These are phyloP conservation scores for Naganishia albida DNA, from an alignment of 1,284 basidiomycete species.

Conservation along the genomic window DNA sequence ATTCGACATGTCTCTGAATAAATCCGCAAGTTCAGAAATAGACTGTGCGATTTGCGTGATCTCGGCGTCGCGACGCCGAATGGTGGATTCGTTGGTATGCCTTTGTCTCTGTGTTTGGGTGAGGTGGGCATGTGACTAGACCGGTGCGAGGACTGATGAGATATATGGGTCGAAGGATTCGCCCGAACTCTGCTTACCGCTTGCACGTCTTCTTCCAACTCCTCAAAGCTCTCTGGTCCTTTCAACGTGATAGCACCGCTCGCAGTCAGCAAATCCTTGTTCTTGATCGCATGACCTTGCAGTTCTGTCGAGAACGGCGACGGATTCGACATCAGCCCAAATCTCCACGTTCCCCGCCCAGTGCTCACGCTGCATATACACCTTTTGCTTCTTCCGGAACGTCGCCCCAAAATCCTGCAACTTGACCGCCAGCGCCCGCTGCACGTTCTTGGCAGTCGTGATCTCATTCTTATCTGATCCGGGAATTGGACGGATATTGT, in stretches of 20 bases:
- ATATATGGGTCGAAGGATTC: neutral
- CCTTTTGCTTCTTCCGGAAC: conserved; percentile 96
- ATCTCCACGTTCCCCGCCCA: neutral
- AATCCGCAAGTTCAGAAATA: conserved; percentile 85
- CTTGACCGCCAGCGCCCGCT: conserved; percentile 89
- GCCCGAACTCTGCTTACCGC: conserved; percentile 56
- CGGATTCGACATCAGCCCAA: conserved; percentile 10
- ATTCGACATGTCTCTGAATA: conserved; percentile 90
- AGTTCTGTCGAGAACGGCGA: conserved; percentile 62
- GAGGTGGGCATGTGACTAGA: conserved; percentile 39
- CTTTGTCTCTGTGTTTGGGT: conserved; percentile 49
- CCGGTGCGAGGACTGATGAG: conserved; percentile 39
- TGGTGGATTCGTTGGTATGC: conserved; percentile 57
- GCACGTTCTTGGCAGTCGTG: conserved; percentile 89
- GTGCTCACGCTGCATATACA: conserved; percentile 92
- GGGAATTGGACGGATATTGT: conserved; percentile 52
- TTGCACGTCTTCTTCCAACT: conserved; percentile 79
- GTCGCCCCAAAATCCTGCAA: conserved; percentile 87
- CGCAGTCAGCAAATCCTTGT: conserved; percentile 83
- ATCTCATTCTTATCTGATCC: conserved; percentile 59
- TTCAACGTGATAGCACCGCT: conserved; percentile 74
- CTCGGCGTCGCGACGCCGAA: conserved; percentile 72
- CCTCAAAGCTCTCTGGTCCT: conserved; percentile 74
- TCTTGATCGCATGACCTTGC: conserved; percentile 91
- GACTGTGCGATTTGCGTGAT: conserved; percentile 88